These are phyloP conservation scores for Astrocystis sublimbata DNA, from an alignment of 495 filamentous ascomycete species.

Conservation along the genomic window DNA sequence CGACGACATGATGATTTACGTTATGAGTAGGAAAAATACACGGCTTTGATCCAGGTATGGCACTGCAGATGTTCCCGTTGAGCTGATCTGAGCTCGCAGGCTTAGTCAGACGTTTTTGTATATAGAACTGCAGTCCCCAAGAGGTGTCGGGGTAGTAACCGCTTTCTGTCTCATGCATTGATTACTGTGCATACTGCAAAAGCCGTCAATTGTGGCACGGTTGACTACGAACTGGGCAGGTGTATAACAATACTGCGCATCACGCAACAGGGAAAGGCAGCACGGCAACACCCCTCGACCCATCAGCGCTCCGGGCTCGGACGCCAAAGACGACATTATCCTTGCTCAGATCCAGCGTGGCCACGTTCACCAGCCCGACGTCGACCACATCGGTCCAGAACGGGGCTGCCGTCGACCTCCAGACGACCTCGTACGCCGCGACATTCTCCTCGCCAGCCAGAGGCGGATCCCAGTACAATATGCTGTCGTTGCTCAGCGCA, in stretches of 20 bases:
- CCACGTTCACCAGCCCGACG: constrained; percentile 41
- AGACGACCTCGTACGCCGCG: constrained; percentile 52
- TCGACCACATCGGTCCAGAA: constrained; percentile 47
- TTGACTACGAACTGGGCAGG: background rate
- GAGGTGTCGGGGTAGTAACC: no score
- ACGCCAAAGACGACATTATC: constrained; percentile 57
- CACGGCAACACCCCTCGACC: constrained; percentile 33
- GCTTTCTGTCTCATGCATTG: no score
- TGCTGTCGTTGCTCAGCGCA: constrained; percentile 45
- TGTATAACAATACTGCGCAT: background rate
- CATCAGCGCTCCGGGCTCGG: constrained; percentile 47
- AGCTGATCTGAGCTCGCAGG: no score
- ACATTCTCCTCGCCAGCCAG: constrained; percentile 19
- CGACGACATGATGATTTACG: background rate
- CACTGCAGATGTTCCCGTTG: no score
- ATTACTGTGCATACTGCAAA: no score
- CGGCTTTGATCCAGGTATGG: no score
- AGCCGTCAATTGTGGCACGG: no score
- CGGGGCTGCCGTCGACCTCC: constrained; percentile 46
- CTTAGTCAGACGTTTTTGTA: no score
- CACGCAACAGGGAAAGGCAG: constrained; percentile 27
- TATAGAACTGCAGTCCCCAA: no score
- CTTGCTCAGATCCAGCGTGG: constrained; percentile 48
- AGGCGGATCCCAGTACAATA: constrained; percentile 44
- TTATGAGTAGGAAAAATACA: no score